Base-by-base conservation (phyloP, 202 grass and related monocot species). In the Setaria italica region DNA sequence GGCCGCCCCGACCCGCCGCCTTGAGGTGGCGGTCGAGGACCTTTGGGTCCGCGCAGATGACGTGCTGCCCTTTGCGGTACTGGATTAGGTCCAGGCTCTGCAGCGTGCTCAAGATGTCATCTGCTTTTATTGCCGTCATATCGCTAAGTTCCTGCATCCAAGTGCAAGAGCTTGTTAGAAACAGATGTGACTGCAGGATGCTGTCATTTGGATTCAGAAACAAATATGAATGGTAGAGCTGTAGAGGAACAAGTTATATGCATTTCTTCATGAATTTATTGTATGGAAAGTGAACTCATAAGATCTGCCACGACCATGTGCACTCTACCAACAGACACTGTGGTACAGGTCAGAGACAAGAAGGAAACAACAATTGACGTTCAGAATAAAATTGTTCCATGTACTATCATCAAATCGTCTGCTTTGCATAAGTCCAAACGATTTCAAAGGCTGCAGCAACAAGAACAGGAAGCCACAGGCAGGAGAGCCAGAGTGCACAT, bases 11-110 rank as follows among this genome's bases (percentile, higher is more conserved):
- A 10, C 97, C 97, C 0, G 93, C 97, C 9, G 97, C 97, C 87
- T 94, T 99, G 47, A 99, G 92, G 80, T 99, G 97, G 15, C 97
- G 93, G 74, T 99, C 97, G 0, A 99, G 92, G 42, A 99, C 89
- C 83, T 97, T 99, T 0, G 97, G 97, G 84, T 99, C 97, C 3
- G 97, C 97, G 11, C 97, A 99, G 80, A 99, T 96, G 42, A 99
- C 97, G 45, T 99, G 97, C 82, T 99, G 97, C 72, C 97, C 97
- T 83, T 99, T 99, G 47, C 93, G 88, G 82, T 99, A 99, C 70
- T 99, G 97, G 87, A 99, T 99, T 69, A 99, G 57, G 80, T 96
- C 97, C 30, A 99, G 90, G 77, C 88, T 94, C 82, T 99, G 97
- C 74, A 99, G 48, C 15, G 97, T 99, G 83, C 80, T 88, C 85